phyloP scores from a whole-genome alignment of 2,329 filamentous ascomycete genomes.

The Diaporthe helianthi region DNA sequence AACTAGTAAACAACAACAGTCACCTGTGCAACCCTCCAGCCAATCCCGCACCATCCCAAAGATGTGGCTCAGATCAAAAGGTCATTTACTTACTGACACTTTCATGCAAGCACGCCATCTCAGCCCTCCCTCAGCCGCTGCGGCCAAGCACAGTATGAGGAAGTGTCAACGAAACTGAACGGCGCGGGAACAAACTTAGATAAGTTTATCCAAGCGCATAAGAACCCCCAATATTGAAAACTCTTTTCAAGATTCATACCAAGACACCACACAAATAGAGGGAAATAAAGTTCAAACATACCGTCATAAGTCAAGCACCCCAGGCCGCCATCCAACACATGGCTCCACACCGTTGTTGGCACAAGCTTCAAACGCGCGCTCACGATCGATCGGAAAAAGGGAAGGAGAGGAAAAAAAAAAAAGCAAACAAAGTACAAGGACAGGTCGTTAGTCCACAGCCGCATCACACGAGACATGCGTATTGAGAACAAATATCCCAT shows the following conservation, averaged over 20 bases:
- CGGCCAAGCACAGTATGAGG: no score
- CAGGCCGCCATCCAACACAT: not conserved
- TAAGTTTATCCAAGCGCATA: slow-evolving; percentile 1
- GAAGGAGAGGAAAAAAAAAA: not conserved
- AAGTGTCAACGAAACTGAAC: no score
- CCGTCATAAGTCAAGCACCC: not conserved
- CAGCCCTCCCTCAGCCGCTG: not conserved
- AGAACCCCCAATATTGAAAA: not conserved
- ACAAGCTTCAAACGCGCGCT: not conserved
- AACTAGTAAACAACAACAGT: not conserved
- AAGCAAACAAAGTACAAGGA: no score
- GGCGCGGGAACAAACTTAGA: not conserved
- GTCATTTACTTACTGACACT: not conserved
- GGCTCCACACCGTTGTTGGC: not conserved
- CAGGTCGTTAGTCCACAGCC: no score
- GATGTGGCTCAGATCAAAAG: not conserved
- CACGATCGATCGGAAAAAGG: not conserved
- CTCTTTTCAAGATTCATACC: no score
- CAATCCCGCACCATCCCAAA: not conserved
- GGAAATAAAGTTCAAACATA: slow-evolving; percentile 10
- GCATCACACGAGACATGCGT: not conserved
- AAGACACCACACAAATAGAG: not conserved
- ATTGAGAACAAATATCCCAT: slow-evolving; percentile 20
- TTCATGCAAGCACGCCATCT: not conserved
- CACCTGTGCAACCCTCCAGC: not conserved